Conservation (phyloP, 2,329 filamentous ascomycete genomes). For the Colletotrichum euphorbiae region DNA sequence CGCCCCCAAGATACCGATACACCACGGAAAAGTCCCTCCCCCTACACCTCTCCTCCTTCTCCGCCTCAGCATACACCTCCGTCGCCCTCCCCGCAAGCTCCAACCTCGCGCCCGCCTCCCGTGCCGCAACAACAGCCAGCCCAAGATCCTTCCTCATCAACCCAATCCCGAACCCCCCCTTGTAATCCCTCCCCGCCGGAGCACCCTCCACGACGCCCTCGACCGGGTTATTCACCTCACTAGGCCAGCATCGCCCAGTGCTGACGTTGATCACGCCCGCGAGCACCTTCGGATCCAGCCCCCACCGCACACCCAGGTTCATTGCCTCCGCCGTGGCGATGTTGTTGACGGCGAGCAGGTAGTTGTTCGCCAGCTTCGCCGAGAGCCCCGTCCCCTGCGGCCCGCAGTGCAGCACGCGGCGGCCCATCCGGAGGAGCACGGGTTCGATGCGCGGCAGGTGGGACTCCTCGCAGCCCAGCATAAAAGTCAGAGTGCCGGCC, state of each 20-base stretch:
- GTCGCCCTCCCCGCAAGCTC: constrained; percentile 72
- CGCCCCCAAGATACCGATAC: constrained; percentile 75
- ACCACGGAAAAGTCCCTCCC: constrained; percentile 86
- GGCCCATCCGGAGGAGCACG: constrained; percentile 85
- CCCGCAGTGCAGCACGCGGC: constrained; percentile 87
- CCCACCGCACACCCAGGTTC: constrained; percentile 72
- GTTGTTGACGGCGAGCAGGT: constrained; percentile 93
- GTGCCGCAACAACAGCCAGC: constrained; percentile 78
- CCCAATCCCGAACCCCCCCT: constrained; percentile 80
- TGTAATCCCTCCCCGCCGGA: constrained; percentile 81
- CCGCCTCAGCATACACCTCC: constrained; percentile 75
- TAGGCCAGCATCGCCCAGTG: constrained; percentile 96
- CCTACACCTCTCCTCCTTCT: constrained; percentile 69
- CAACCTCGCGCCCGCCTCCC: constrained; percentile 73
- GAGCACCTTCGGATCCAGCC: constrained; percentile 72
- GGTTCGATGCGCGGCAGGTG: constrained; percentile 74
- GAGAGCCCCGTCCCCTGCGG: constrained; percentile 86
- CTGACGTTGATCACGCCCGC: constrained; percentile 91
- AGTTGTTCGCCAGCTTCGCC: constrained; percentile 97
- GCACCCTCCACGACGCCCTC: constrained; percentile 82
- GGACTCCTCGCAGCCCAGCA: constrained; percentile 80
- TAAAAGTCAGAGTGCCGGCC: constrained; percentile 92
- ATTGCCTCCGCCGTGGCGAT: constrained; percentile 76
- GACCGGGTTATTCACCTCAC: constrained; percentile 95
- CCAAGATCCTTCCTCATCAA: constrained; percentile 86